Conservation (phyloP, 768 basidiomycete genomes). For the Paxillus ammoniavirescens region DNA sequence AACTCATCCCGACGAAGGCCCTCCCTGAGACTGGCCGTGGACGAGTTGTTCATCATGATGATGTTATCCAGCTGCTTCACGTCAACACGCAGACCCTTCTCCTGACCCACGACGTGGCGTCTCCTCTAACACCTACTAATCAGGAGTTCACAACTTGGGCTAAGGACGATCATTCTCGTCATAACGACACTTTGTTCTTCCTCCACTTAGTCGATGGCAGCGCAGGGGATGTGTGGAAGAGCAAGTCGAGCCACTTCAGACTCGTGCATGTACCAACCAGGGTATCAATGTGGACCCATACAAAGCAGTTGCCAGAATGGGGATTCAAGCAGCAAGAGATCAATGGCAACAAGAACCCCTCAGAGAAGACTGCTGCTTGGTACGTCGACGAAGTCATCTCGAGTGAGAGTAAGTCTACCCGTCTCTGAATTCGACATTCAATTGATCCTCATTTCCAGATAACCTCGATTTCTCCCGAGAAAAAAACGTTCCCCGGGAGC, state of each 20-base stretch:
- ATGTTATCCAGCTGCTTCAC: slow-evolving; percentile 87
- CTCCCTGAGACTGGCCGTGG: slow-evolving; percentile 93
- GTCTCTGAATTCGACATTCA: slow-evolving; percentile 1
- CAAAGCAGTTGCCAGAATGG: slow-evolving; percentile 89
- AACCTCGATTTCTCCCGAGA: slow-evolving; percentile 50
- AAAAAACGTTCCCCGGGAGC: slow-evolving; percentile 55
- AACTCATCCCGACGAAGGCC: slow-evolving; percentile 91
- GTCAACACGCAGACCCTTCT: slow-evolving; percentile 80
- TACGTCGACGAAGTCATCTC: slow-evolving; percentile 79
- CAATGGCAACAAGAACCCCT: slow-evolving; percentile 92
- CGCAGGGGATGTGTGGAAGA: slow-evolving; percentile 85
- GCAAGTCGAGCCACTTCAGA: slow-evolving; percentile 90
- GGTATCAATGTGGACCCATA: slow-evolving; percentile 93
- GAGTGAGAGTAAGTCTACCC: slow-evolving; percentile 57
- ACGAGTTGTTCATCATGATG: slow-evolving; percentile 86
- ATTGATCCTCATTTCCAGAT: slow-evolving; percentile 43
- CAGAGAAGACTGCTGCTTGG: slow-evolving; percentile 85
- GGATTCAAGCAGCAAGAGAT: slow-evolving; percentile 96
- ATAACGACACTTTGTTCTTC: slow-evolving; percentile 89
- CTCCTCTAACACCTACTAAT: slow-evolving; percentile 95
- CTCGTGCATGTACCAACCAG: slow-evolving; percentile 86
- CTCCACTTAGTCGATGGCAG: slow-evolving; percentile 69
- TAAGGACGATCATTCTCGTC: slow-evolving; percentile 70
- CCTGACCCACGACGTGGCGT: slow-evolving; percentile 96
- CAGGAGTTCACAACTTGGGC: slow-evolving; percentile 96